These are phyloP conservation scores for Aspergillus hancockii DNA, from an alignment of 495 filamentous ascomycete genomes.

Conservation along the genomic window DNA sequence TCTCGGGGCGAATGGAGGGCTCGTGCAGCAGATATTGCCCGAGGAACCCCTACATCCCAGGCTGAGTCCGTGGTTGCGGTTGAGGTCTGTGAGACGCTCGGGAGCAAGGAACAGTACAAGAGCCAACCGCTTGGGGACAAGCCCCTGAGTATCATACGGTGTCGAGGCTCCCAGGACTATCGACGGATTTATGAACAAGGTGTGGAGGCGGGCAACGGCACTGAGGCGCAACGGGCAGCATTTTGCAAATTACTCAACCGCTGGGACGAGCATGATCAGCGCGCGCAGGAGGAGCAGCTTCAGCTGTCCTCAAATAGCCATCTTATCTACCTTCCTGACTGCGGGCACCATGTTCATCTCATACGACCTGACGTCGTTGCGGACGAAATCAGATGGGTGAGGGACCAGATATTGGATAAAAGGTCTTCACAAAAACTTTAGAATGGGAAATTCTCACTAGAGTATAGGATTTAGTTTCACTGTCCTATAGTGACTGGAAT, in stretches of 20 bases:
- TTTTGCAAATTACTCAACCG: constrained; percentile 35
- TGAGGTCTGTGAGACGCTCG: constrained; percentile 28
- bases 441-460: too few relatives aligned
- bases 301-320: constrained; percentile 35
- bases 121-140: constrained; percentile 28
- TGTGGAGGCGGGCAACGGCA: constrained; percentile 37
- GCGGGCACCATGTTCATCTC: constrained; percentile 52
- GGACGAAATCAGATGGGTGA: constrained; percentile 48
- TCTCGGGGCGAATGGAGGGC: constrained; percentile 37
- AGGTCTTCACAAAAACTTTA: neutral
- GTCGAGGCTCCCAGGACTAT: constrained; percentile 32
- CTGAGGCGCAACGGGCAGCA: constrained; percentile 25
- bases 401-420: constrained; percentile 22
- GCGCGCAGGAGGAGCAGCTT: constrained; percentile 48
- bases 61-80: constrained; percentile 20
- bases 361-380: constrained; percentile 49
- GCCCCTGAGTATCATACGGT: constrained; percentile 43
- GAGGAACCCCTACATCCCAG: constrained; percentile 21
- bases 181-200: constrained; percentile 35
- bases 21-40: constrained; percentile 36
- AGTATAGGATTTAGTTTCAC: constrained; percentile 14
- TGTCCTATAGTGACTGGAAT: too few relatives aligned
- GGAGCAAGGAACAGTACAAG: constrained; percentile 35
- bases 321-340: constrained; percentile 42
- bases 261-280: constrained; percentile 38